These are phyloP conservation scores for Umbelopsis sp. DNA, from an alignment of 371 early-diverging fungal species.

Conservation along the genomic window DNA sequence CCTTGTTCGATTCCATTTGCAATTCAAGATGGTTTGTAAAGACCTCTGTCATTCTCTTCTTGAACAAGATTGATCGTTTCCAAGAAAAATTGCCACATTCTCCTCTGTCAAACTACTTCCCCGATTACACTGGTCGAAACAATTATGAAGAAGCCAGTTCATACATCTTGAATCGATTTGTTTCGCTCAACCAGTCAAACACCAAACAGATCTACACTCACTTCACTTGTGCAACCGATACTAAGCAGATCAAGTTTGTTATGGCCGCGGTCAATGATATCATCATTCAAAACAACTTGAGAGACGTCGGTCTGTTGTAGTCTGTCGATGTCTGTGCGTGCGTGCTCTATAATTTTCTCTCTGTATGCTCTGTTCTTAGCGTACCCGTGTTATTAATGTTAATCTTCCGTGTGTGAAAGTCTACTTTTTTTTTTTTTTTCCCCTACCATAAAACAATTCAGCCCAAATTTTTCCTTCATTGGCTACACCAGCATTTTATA, in stretches of 20 bases:
- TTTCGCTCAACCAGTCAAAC: constrained; percentile 76
- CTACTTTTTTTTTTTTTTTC: neutral
- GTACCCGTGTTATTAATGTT: too few relatives aligned
- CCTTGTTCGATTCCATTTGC: constrained; percentile 95
- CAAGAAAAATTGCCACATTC: constrained; percentile 83
- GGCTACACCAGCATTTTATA: too few relatives aligned
- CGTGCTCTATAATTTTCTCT: too few relatives aligned
- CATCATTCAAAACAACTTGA: constrained; percentile 60
- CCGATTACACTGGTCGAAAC: constrained; percentile 56
- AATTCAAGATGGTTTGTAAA: constrained; percentile 95
- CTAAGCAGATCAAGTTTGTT: constrained; percentile 73
- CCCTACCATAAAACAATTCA: too few relatives aligned
- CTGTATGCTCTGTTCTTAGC: neutral
- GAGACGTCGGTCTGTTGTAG: constrained; percentile 62
- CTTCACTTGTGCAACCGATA: constrained; percentile 95
- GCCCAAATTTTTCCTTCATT: too few relatives aligned
- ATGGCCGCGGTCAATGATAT: constrained; percentile 73
- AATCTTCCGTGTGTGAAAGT: too few relatives aligned
- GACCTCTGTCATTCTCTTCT: constrained; percentile 93
- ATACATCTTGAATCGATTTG: constrained; percentile 68
- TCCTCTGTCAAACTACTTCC: constrained; percentile 82
- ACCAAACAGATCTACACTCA: constrained; percentile 83
- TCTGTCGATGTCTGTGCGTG: too few relatives aligned
- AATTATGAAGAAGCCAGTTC: constrained; percentile 38
- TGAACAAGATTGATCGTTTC: constrained; percentile 98